Base-by-base conservation (phyloP, 345 rosid species). In the Euphorbia tirucalli region DNA sequence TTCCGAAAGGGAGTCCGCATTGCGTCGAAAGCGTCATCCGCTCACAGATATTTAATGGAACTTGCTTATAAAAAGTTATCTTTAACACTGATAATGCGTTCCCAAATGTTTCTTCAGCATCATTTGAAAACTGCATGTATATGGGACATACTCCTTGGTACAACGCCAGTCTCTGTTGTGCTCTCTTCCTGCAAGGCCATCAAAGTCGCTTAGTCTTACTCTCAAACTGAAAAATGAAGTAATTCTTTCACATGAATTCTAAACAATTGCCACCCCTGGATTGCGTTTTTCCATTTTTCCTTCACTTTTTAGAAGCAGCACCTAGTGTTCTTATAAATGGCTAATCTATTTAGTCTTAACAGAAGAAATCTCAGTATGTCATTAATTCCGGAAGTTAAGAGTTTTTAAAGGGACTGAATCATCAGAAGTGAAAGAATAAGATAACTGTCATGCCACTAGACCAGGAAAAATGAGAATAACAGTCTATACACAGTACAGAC, bases 131-230 rank as follows among this genome's bases (percentile, higher is more conserved):
- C 77, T 90, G 87, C 93, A 92, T 85, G 87, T 83, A 87, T 67
- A 95, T 84, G 63, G 99, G 93, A 61, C 97, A 95, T 57, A 90
- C 96, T 73, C 99, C 99, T 85, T 92, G 97, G 80, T 95, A 95
- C 67, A 90, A 80, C 60, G 99, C 96, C 76, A 95, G 73, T 71
- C 98, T 85, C 81, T 92, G 98, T 32, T 88, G 92, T 80, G 89
- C 86, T 82, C 79, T 87, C 85, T 90, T 89, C 82, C 98, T 95
- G 82, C 81, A 86, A 11, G 62, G 44, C 66, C 70, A 77, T 66
- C 49, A 44, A 84, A 59, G 16, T 64, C 25, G 65, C 73, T 31
- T 35, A 57, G 71, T 41, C 69, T 62, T 70, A 63, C 30, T 24
- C 11, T 18, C 46, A n/a, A 67, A 50, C 25, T 28, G 46, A 39